Evolutionary conservation across 768 basidiomycete genomes (phyloP).

Genomic region (Kwoniella sp.): DNA sequence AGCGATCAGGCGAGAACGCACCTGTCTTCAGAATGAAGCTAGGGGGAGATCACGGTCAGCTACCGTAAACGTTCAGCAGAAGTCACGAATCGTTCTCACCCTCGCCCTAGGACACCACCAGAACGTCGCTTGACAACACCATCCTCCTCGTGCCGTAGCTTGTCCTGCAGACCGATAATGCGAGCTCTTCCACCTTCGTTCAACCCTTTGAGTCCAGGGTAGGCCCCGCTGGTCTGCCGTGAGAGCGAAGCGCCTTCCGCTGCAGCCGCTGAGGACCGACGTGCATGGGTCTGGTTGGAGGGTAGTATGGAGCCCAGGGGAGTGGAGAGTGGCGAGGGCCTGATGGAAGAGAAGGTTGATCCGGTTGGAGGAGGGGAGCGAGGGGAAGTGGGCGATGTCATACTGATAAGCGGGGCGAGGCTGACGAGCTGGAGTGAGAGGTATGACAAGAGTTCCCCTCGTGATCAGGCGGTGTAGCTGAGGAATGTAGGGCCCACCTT

Average conservation of each 20-base stretch:
- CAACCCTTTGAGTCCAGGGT: conserved; percentile 1
- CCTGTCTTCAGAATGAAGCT: conserved; percentile 93
- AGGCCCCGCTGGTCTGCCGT: neutral
- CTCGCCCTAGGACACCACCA: conserved; percentile 46
- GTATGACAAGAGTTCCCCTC: neutral
- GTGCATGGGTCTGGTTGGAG: neutral
- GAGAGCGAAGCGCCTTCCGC: conserved; percentile 7
- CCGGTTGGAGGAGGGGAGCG: conserved; percentile 3
- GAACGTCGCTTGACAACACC: conserved; percentile 48
- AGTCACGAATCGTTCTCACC: conserved; percentile 25
- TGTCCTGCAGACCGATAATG: conserved; percentile 38
- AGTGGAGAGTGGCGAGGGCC: conserved; percentile 11
- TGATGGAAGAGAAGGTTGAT: conserved; percentile 1
- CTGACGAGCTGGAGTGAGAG: neutral
- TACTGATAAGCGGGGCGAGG: neutral
- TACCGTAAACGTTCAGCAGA: neutral
- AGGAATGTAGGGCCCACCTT: neutral
- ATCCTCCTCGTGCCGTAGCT: conserved; percentile 36
- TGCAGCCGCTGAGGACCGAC: conserved; percentile 3
- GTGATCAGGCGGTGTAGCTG: neutral
- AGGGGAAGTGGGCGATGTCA: conserved; percentile 3
- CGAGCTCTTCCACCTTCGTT: conserved; percentile 16
- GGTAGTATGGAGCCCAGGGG: conserved; percentile 1
- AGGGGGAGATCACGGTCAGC: neutral
- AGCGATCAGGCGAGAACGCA: no score